Evolutionary conservation across 257 asterid species (phyloP).

Genomic region (Jaltomata sinuosa): DNA sequence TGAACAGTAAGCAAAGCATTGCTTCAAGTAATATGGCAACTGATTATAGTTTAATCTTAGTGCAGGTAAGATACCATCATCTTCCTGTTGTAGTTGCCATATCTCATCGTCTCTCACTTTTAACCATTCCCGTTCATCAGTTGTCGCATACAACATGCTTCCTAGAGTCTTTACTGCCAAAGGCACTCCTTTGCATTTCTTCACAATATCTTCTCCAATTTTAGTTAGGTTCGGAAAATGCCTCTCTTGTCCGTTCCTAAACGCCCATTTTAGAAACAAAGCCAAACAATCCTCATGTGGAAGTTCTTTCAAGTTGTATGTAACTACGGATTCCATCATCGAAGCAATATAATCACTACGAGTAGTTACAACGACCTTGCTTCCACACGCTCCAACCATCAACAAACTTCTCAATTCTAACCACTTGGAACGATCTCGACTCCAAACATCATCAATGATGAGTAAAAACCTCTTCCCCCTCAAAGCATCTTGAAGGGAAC

Average conservation of each 20-base stretch:
- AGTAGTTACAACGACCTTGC: conserved; percentile 7
- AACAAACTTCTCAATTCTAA: conserved; percentile 1
- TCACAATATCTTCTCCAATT: conserved; percentile 3
- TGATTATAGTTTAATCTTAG: not conserved
- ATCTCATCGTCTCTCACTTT: not conserved
- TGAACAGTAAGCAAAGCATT: not conserved
- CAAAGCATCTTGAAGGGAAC: conserved; percentile 1
- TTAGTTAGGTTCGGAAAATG: not conserved
- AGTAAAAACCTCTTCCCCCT: conserved; percentile 1
- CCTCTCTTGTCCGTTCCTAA: not conserved
- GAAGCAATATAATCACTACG: not conserved
- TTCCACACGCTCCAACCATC: conserved; percentile 5
- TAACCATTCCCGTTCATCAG: not conserved
- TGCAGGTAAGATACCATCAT: not conserved
- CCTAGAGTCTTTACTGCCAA: conserved; percentile 11
- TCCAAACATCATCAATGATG: conserved; percentile 13
- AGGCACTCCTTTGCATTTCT: conserved; percentile 8
- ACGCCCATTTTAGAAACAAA: conserved; percentile 6
- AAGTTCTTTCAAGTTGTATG: not conserved
- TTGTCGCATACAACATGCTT: not conserved
- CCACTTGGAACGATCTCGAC: not conserved
- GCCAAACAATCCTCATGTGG: not conserved
- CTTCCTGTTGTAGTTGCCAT: not conserved
- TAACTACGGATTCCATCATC: not conserved
- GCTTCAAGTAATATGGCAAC: not conserved